Evolutionary conservation across 2,329 filamentous ascomycete genomes (phyloP), one percentile per base, ranked within the genome.

Genomic region (Pseudogymnoascus sp.): DNA sequence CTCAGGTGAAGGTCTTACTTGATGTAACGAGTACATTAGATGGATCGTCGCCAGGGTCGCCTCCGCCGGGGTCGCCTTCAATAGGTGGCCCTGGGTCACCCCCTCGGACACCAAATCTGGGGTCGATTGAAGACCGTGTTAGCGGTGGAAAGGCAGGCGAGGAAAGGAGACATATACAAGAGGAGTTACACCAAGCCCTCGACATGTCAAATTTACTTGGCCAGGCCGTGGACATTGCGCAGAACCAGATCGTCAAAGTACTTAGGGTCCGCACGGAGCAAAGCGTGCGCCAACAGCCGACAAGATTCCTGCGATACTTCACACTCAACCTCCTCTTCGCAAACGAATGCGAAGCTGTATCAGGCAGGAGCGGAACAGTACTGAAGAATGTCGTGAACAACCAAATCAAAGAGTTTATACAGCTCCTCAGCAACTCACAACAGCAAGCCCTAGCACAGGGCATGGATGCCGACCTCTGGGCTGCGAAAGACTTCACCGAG

Each of bases 1-100:
- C 91, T 0, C 93, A 97, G 73, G 89, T 95, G 63, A 99, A 99
- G 74, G 87, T 97, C 8, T 77, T 99, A n/a, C 81, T 99, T 8
- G 95, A 99, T 74, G 90, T 96, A 19, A 95, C 93, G 0, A 96
- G 92, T 73, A 87, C 85, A 11, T 81, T 90, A 61, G 80, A 82
- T 13, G 77, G 81, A 37, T 72, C 68, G 21, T 64, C 68, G 64
- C 67, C 75, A 10, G 47, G 44, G 26, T 59, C 47, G 8, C 42
- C 73, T n/a, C 67, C 59, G 19, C 66, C 64, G 42, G 37, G 59
- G 13, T 72, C 61, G 69, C 68, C 71, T 61, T 65, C 69, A 31
- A 26, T 62, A 44, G 53, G 59, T 14, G 66, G 65, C 14, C 67
- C 68, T 64, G 72, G 68, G 59, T 74, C 71, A 16, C 71, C 72